Base-by-base conservation (phyloP, 257 asterid genomes). In the Datura wrightii region DNA sequence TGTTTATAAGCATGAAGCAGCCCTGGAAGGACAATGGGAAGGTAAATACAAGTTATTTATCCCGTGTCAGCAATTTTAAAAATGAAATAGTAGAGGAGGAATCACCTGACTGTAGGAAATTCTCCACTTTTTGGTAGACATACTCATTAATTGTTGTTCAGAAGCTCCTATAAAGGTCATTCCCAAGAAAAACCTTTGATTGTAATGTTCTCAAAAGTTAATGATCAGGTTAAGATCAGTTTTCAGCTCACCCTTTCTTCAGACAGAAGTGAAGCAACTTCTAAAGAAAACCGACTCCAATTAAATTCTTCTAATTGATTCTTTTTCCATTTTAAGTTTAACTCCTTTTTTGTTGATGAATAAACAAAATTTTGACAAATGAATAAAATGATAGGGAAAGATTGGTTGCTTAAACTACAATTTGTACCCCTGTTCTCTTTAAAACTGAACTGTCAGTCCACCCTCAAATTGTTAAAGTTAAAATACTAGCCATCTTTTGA, bases 1-100 rank as follows among this genome's bases (percentile, higher is more conserved):
- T 69, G 98, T 94, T 82, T 94, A 96, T 88, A 94, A 96, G 86
- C 98, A 96, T 85, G 99, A 94, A 88, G 80, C 95, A 44, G 87
- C 52, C 83, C 94, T 96, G 54, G 98, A 93, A 91, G 90, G 88
- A 87, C 99, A 96, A 87, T 96, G 98, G 98, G 93, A 94, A 91
- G 99, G 98, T 94, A 88, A 89, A 36, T 58, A 50, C 81, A 74
- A 46, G 60, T 24, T 48, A 46, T 48, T 48, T 66, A 36, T 10
- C 3, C 46, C 3, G n/a, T 66, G 74, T 5, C 59, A 48, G n/a
- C 59, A 74, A 19, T 74, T 46, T 74, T 48, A 74, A 24, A 8
- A 74, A 48, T 74, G 60, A 39, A 72, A 48, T 74, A 11, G 7
- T 11, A 74, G 80, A 74, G 19, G 80, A 72, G 60, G 42, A 24